Conservation (phyloP, 225 moss, liverwort and hornwort species). For the Polytrichum commune region DNA sequence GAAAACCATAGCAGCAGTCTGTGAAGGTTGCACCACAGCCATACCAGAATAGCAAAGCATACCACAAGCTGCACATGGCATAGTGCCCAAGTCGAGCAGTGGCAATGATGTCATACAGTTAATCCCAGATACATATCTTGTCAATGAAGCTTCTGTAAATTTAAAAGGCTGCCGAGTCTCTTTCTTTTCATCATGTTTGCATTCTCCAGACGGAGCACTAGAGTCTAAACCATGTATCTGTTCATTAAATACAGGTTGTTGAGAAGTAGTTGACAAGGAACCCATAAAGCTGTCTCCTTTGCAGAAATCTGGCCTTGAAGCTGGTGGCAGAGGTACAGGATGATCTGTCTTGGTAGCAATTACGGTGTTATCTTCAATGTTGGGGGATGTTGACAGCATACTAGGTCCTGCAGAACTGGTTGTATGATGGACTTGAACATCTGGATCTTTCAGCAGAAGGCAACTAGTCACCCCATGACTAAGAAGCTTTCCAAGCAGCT, state of each 20-base stretch:
- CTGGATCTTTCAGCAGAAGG: slow-evolving; percentile 34
- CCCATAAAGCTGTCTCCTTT: not conserved
- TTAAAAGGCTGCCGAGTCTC: not conserved
- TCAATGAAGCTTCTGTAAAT: not conserved
- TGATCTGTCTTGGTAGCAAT: not conserved
- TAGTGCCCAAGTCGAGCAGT: slow-evolving; percentile 53
- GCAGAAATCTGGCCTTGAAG: not conserved
- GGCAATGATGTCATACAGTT: slow-evolving; percentile 10
- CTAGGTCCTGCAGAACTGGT: not conserved
- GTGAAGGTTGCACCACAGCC: slow-evolving; percentile 58
- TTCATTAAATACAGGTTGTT: not conserved
- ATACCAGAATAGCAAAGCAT: slow-evolving; percentile 54
- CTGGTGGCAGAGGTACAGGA: not conserved
- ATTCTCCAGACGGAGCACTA: not conserved
- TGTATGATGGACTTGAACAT: slow-evolving; percentile 1
- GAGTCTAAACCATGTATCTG: not conserved
- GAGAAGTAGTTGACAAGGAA: not conserved
- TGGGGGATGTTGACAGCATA: not conserved
- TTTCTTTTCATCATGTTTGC: not conserved
- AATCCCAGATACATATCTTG: not conserved
- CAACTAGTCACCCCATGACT: slow-evolving; percentile 45
- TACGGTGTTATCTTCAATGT: not conserved
- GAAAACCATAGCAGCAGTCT: slow-evolving; percentile 28
- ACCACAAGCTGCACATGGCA: slow-evolving; percentile 65
- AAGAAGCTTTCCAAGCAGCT: slow-evolving; percentile 37